Base-by-base conservation (phyloP, 352 stramenopile genomes). In the Halophytophthora polymorphica region DNA sequence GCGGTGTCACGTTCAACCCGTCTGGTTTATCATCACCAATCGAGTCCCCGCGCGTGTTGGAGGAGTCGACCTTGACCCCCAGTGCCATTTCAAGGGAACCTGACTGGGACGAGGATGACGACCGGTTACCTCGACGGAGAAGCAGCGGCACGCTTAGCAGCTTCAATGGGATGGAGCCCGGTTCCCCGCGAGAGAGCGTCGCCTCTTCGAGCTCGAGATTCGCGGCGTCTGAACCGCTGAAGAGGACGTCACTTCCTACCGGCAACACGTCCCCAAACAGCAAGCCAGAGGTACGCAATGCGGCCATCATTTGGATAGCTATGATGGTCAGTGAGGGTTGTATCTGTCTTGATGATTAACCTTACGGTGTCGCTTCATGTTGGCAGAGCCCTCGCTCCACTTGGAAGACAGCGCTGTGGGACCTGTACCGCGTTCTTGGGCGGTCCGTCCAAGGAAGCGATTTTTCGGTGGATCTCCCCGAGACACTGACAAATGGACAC, bases 391-490 rank as follows among this genome's bases (percentile, higher is more conserved):
- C 43, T n/a, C 71, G 71, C 7, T 55, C 58, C 36, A 64, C 70
- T 28, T 91, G 80, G 83, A 77, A 77, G 22, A 72, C 74, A 37
- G 76, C 82, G 14, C 62, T 93, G 15, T 78, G 73, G 56, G 74
- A 94, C 35, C 59, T 93, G 0, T 89, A 90, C 39, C 67, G 67
- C 15, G 69, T 83, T 43, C 52, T 90, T 2, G 83, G 80, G 3
- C 66, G 71, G 25, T 82, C 74, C 34, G 71, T 75, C 10, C 66
- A 74, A 14, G 73, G 75, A 28, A 87, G 80, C 36, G 80, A 93
- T 17, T 83, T 90, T n/a, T 77, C 82, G 11, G 69, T 90, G 6
- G 65, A 82, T 18, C 63, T 96, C 8, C 85, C 86, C 3, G 61
- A 76, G 1, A 67, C 59, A 6, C 58, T 95, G 17, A 62, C 77